Evolutionary conservation across 164 flowering plant genomes (phyloP), one percentile per base, ranked within the genome.

Genomic region (Echeveria elegans): DNA sequence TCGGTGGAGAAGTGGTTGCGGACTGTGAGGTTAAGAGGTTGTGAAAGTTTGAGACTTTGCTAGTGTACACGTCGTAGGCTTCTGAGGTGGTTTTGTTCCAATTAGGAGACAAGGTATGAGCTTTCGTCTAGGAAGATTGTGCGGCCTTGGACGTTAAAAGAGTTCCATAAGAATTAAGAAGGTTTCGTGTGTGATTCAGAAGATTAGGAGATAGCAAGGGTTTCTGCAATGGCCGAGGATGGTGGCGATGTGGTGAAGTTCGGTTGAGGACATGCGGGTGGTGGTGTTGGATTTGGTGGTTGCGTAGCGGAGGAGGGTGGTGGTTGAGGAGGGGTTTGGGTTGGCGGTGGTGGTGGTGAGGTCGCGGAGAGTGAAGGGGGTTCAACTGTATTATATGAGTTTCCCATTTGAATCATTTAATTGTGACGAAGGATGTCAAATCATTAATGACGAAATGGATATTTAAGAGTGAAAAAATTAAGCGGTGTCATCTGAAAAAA

Each of bases 131-230:
- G 72, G 72, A 91, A 86, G 24, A 88, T 81, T 8, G 99, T 91
- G 15, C 86, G 76, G 45, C 97, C 96, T 32, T 70, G 71, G 81
- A 53, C 59, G 77, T 94, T 94, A 32, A 94, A 81, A 10, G 93
- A 80, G 50, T 73, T 72, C 92, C 92, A 94, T 65, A 94, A 80
- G n/a, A n/a, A n/a, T n/a, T n/a, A n/a, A n/a, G 29, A 83, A 88
- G 71, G 90, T 83, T 70, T 94, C 98, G 80, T 80, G 93, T 62
- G 87, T 84, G 63, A 94, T 80, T 15, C 98, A 95, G 75, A 94
- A 94, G 34, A 89, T 62, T 66, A 94, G 90, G 81, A 94, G 65
- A 71, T 91, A 86, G 68, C 90, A 85, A 6, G 84, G 77, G 23
- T 80, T 38, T 1, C 82, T 34, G 74, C 86, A 80, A 64, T 65